Base-by-base conservation (phyloP, 495 filamentous ascomycete species). In the Haplographium delicatum region DNA sequence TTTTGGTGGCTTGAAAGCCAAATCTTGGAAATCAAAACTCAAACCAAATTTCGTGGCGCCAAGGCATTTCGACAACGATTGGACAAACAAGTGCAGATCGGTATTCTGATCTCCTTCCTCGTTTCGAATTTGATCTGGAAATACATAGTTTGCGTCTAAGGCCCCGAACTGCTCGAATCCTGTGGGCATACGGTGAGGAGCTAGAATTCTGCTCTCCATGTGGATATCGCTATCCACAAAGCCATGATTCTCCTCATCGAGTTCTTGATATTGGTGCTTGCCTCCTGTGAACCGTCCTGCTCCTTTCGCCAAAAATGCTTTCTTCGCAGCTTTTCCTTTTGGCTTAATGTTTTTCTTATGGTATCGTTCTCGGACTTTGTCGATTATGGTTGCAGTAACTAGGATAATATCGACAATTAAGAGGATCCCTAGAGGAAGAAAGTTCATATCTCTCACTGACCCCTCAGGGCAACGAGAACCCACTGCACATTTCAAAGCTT, bases 1-100 rank as follows among this genome's bases (percentile, higher is more conserved):
- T 31, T 66, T 66, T 38, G 67, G 68, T 1, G 72, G 72, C 3
- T 70, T 65, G 55, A 71, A 77, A 11, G 59, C 60, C 7, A 79
- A 65, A 38, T 72, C 60, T 11, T 62, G 47, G 37, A 72, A 76
- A 11, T 68, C 68, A 56, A 80, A 80, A 13, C 67, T 70, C 25
- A 80, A 57, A 10, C 76, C 77, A 55, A 79, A 72, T 16, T 70
- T 65, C 1, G 67, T 59, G 3, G 71, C 69, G 23, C 70, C 69
- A 6, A 73, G 77, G 22, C 67, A 69, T 59, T 65, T 70, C 15
- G 68, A 65, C 63, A 78, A 72, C 0, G 69, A 76, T 22, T 71
- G 64, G 30, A 80, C 69, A 49, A 79, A 80, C 2, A 66, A 62
- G 25, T 68, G 60, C 15, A 71, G 58, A 53, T 72, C 58, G 1